Base-by-base conservation (phyloP, 2,329 filamentous ascomycete genomes). In the Pyrenophora seminiperda region DNA sequence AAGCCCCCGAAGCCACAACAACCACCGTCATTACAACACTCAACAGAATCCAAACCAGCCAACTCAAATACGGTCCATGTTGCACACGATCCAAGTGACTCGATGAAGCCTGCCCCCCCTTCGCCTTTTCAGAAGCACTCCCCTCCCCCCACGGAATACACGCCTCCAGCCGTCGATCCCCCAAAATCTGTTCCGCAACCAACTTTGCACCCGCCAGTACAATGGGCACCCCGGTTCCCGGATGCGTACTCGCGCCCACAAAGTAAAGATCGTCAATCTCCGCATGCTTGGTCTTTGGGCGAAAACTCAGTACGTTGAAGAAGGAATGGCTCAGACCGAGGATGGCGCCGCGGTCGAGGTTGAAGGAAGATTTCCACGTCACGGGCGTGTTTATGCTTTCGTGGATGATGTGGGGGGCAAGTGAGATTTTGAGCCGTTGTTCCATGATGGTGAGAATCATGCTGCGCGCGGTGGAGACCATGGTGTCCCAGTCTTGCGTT, bases 181-280 rank as follows among this genome's bases (percentile, higher is more conserved):
- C 65, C 10, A 82, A 58, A 4, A 84, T 75, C 67, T 84, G 79
- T 60, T 80, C 79, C 7, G 73, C 76, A 0, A 82, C 81, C 46
- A 90, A 78, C 68, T 84, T 87, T 7, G 84, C 83, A 0, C 88
- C 87, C 0, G 87, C 87, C 7, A 90, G 73, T 19, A 86, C 85
- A 47, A 91, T 88, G 3, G 88, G 88, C 15, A 91, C 88, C 0
- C 88, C 88, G 0, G 88, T 90, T 1, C 88, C 88, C 0, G 88
- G 88, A 74, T 91, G 88, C 15, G 87, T 88, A 63, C 83, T 87
- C 1, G 88, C 88, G 27, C 88, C 88, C 0, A 90, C 88, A 64
- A 91, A 90, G 65, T 89, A 90, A 18, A 85, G 70, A 2, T 76
- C 75, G 10, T 74, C 58, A 14, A 86, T 73, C 4, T 75, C 77